A percentile compares a stretch with the other conserved stretches of the same genome.
These are phyloP conservation scores for Sarocladiaceae sp. DNA, from an alignment of 2,329 filamentous ascomycete genomes.

Conservation along the genomic window DNA sequence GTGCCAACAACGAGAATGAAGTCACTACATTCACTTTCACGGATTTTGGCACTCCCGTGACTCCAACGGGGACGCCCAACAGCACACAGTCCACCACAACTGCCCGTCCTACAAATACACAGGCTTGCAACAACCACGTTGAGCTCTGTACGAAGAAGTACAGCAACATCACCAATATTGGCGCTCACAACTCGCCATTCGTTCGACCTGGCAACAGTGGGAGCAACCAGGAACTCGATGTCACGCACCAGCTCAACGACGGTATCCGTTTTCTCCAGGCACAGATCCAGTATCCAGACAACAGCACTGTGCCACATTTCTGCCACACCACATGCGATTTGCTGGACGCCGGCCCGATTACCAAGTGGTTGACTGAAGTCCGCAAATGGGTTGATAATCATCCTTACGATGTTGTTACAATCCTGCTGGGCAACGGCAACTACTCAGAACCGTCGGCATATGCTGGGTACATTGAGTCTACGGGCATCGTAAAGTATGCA, in stretches of 20 bases:
- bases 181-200: slow-evolving; percentile 80
- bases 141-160: slow-evolving; percentile 76
- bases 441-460: slow-evolving; percentile 63
- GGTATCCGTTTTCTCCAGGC: slow-evolving; percentile 63
- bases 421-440: slow-evolving; percentile 81
- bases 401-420: slow-evolving; percentile 83
- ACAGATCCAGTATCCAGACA: slow-evolving; percentile 56
- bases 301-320: slow-evolving; percentile 58
- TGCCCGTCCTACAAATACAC: slow-evolving; percentile 60
- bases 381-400: slow-evolving; percentile 68
- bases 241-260: slow-evolving; percentile 71
- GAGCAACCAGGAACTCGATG: slow-evolving; percentile 67
- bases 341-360: slow-evolving; percentile 75
- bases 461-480: slow-evolving; percentile 61
- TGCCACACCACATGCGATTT: slow-evolving; percentile 84
- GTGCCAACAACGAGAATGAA: slow-evolving; percentile 27
- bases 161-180: slow-evolving; percentile 76
- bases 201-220: slow-evolving; percentile 65
- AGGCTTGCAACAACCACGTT: slow-evolving; percentile 73
- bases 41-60: slow-evolving; percentile 37
- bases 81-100: slow-evolving; percentile 15
- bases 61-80: slow-evolving; percentile 31
- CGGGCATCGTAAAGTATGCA: slow-evolving; percentile 68
- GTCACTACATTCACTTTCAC: slow-evolving; percentile 31
- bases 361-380: slow-evolving; percentile 66